Base-by-base conservation (phyloP, 148 eudicot genomes). In the Talinum fruticosum region DNA sequence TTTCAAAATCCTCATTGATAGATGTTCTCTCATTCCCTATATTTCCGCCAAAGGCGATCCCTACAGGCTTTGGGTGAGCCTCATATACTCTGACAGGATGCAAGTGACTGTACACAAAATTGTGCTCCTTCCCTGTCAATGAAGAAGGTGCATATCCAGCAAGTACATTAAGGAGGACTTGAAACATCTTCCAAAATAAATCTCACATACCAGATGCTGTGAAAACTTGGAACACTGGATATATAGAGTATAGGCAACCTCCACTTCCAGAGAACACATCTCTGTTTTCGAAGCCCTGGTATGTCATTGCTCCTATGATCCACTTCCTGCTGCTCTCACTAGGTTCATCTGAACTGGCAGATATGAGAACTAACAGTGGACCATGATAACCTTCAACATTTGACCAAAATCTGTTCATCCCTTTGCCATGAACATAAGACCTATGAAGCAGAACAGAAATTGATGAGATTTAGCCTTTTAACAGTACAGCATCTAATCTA, bases 321-420 rank as follows among this genome's bases (percentile, higher is more conserved):
- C 97, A 95, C 81, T 84, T 89, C 71, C 79, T 74, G 84, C 72
- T 82, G 65, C 38, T 80, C 68, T 79, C 80, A 75, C 83, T 78
- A 36, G 80, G 74, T 47, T 89, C 87, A 70, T 23, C 78, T 18
- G 84, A 86, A 53, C 74, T 72, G 79, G 91, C 98, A 71, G 93
- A 84, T 38, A 95, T 73, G 78, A 95, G 64, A 41, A 92, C 37
- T 33, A 95, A 84, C 83, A 89, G 44, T 2, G 98, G 94, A 35
- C 93, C 98, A 82, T 89, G 88, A 82, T 95, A 95, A 69, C 98
- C 97, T 80, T 88, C 97, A 77, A 91, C 81, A 72, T 87, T 91
- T 79, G 97, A 91, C 98, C 97, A 95, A 77, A 92, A 92, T 73
- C 98, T 91, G 76, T 89, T 95, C 79, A 92, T 78, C 73, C 98